A percentile compares a stretch with the other conserved stretches of the same genome.
phyloP scores from a whole-genome alignment of 495 filamentous ascomycete species.

The Trichoderma asperelloides region DNA sequence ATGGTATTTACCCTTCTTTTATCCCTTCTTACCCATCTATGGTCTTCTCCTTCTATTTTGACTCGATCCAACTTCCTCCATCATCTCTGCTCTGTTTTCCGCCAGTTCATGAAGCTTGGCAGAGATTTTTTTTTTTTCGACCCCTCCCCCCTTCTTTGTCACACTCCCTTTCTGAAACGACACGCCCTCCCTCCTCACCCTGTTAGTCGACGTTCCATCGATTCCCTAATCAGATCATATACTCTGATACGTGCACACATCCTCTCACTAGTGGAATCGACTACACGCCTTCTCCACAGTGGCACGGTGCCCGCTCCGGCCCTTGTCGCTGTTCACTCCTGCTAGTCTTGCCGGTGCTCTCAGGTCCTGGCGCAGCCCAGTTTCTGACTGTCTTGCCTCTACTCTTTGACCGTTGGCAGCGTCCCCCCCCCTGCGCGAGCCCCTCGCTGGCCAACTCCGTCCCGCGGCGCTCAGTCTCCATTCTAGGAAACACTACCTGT shows the following conservation, averaged over 20 bases:
- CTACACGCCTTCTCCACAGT: conserved; percentile 21
- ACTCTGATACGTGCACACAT: conserved; percentile 29
- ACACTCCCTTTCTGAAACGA: conserved; percentile 2
- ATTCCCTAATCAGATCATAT: conserved; percentile 10
- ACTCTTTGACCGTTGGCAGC: neutral
- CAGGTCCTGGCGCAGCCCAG: neutral
- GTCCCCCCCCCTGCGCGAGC: neutral
- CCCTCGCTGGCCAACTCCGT: conserved; percentile 19
- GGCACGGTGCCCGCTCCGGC: conserved; percentile 22
- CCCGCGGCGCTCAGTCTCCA: conserved; percentile 1
- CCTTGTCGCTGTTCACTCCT: conserved; percentile 17
- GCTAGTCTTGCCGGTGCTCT: neutral
- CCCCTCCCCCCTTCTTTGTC: neutral
- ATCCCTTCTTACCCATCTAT: neutral
- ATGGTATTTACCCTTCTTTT: neutral
- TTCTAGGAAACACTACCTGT: conserved; percentile 5
- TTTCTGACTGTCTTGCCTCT: conserved; percentile 4
- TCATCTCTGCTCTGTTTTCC: neutral
- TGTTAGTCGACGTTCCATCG: conserved; percentile 2
- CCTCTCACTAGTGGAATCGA: conserved; percentile 26
- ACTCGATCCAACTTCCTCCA: neutral
- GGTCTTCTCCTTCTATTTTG: neutral
- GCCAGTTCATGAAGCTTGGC: neutral
- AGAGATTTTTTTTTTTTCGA: neutral
- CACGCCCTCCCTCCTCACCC: conserved; percentile 3